A percentile compares a stretch with the other conserved stretches of the same genome.
Evolutionary conservation across 768 basidiomycete species (phyloP).

Genomic region (Boletus tylopilopsis): DNA sequence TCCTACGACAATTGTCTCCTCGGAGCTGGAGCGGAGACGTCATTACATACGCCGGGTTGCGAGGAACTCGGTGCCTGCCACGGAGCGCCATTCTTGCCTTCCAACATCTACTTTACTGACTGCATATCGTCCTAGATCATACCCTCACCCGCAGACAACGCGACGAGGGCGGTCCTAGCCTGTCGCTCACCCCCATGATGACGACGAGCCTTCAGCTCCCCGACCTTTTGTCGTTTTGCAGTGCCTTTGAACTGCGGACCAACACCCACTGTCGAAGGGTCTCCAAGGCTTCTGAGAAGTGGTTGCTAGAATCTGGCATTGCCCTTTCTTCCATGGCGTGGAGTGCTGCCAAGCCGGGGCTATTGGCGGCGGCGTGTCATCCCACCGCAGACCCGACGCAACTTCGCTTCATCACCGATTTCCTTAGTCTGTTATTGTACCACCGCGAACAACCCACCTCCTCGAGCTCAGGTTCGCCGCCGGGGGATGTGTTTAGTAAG

Average conservation of each 20-base stretch:
- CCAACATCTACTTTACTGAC: slow-evolving; percentile 5
- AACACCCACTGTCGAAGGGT: slow-evolving; percentile 28
- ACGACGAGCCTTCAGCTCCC: slow-evolving; percentile 30
- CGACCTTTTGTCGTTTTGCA: slow-evolving; percentile 25
- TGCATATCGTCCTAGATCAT: not conserved
- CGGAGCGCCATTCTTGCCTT: slow-evolving; percentile 3
- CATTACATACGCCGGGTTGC: slow-evolving; percentile 18
- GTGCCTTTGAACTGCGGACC: slow-evolving; percentile 23
- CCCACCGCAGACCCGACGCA: slow-evolving; percentile 57
- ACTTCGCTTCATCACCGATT: slow-evolving; percentile 48
- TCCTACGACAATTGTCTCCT: slow-evolving; percentile 8
- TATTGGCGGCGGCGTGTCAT: slow-evolving; percentile 57
- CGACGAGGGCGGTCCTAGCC: not conserved
- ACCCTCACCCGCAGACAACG: not conserved
- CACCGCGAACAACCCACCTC: slow-evolving; percentile 33
- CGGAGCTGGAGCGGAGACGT: slow-evolving; percentile 15
- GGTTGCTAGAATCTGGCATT: slow-evolving; percentile 23
- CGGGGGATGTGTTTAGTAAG: slow-evolving; percentile 6
- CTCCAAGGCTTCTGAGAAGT: slow-evolving; percentile 28
- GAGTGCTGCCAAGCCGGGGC: slow-evolving; percentile 38
- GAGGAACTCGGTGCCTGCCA: not conserved
- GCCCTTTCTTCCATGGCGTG: slow-evolving; percentile 19
- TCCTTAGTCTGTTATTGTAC: slow-evolving; percentile 42
- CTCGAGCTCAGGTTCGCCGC: no score
- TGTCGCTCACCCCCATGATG: slow-evolving; percentile 10